Conservation (phyloP, 345 rosid genomes). For the Dimocarpus longan region DNA sequence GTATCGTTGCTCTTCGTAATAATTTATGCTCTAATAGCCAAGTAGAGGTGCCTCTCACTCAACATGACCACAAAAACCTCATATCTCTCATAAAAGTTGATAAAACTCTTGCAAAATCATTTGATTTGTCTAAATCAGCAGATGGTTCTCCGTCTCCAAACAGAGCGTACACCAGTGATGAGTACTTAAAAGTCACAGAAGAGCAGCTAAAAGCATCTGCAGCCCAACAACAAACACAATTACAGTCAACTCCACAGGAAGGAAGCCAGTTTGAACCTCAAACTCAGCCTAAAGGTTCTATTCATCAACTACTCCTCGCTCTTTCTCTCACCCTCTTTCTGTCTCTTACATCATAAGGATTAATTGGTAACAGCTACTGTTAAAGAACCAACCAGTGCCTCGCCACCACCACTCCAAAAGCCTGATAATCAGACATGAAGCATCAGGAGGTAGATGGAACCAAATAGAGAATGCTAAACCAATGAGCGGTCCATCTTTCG, state of each 20-base stretch:
- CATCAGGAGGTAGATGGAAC: slow-evolving; percentile 1
- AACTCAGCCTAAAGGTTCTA: slow-evolving; percentile 41
- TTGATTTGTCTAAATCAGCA: slow-evolving; percentile 27
- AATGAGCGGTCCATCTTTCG: background rate
- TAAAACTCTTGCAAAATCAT: slow-evolving; percentile 1
- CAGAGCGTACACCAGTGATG: slow-evolving; percentile 73
- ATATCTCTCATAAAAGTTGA: background rate
- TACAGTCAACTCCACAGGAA: slow-evolving; percentile 19
- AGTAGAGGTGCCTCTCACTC: background rate
- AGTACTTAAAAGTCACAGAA: slow-evolving; percentile 75
- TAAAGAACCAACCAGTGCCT: slow-evolving; percentile 46
- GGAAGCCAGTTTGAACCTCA: slow-evolving; percentile 44
- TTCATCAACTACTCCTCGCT: background rate
- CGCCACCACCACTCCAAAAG: slow-evolving; percentile 51
- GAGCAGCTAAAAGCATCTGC: slow-evolving; percentile 77
- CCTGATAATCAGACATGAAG: slow-evolving; percentile 42
- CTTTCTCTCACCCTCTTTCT: background rate
- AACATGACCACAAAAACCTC: background rate
- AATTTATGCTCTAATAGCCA: background rate
- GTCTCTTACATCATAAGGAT: background rate
- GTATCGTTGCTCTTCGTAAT: background rate
- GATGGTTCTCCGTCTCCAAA: slow-evolving; percentile 59
- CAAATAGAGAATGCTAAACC: slow-evolving; percentile 8
- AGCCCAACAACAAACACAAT: slow-evolving; percentile 33
- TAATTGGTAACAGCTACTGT: slow-evolving; percentile 34